Conservation (phyloP, 2,329 filamentous ascomycete species). For the Ophiostoma piceae region DNA sequence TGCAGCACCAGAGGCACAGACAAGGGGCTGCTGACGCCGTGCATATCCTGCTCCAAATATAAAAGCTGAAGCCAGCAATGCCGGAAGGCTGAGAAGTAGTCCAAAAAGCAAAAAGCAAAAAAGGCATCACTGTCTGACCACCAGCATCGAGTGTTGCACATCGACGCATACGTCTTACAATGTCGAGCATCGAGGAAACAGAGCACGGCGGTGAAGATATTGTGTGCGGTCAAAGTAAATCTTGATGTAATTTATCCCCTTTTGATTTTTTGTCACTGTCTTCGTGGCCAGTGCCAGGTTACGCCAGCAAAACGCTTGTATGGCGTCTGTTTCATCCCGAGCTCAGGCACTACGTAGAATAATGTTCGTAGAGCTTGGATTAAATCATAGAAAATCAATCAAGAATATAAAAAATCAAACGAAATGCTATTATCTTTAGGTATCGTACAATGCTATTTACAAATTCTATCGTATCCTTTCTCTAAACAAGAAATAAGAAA, state of each 20-base stretch:
- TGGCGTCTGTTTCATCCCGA: constrained; percentile 18
- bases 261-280: not conserved
- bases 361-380: not conserved
- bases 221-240: not conserved
- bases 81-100: not conserved
- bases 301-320: not conserved
- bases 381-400: not conserved
- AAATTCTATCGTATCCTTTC: not conserved
- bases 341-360: not conserved
- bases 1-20: not conserved
- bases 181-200: constrained; percentile 4
- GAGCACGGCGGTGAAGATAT: not conserved
- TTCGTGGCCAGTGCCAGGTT: not conserved
- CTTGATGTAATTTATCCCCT: not conserved
- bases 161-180: not conserved
- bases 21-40: not conserved
- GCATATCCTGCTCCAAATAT: not conserved
- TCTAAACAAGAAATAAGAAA: not conserved
- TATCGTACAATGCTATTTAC: constrained; percentile 6
- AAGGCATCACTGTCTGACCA: too few species aligned
- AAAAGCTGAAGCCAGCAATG: constrained; percentile 1
- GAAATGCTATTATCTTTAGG: not conserved
- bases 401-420: not conserved
- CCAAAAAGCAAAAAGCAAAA: too few species aligned
- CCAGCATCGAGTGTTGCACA: not conserved